phyloP scores from a whole-genome alignment of 306 rosid genomes.

The Purshia tridentata region DNA sequence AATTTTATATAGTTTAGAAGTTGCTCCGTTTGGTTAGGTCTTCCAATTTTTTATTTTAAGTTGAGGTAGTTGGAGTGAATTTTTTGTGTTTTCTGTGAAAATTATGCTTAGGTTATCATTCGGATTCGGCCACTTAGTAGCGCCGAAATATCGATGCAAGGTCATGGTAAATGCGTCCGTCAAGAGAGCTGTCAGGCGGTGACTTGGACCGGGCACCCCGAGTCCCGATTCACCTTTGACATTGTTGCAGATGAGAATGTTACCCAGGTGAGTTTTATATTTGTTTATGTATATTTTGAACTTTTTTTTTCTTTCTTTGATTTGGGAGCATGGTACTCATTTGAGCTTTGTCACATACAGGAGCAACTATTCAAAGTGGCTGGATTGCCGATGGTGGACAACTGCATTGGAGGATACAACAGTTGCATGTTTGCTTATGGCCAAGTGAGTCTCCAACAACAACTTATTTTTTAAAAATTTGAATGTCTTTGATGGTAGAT shows the following conservation, averaged over 20 bases:
- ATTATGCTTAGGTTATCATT: conserved; percentile 68
- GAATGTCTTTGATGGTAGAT: background rate
- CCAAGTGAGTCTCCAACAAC: conserved; percentile 61
- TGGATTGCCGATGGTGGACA: conserved; percentile 94
- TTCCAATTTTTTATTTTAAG: background rate
- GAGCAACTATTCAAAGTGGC: conserved; percentile 91
- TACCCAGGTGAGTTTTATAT: conserved; percentile 62
- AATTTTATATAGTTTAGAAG: background rate
- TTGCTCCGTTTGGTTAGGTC: background rate
- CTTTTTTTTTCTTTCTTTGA: conserved; percentile 1
- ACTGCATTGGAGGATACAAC: conserved; percentile 93
- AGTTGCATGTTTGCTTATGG: conserved; percentile 99
- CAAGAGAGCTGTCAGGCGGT: conserved; percentile 80
- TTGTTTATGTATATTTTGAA: background rate
- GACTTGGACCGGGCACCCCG: conserved; percentile 93
- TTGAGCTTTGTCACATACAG: conserved; percentile 40
- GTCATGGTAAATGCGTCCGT: conserved; percentile 68
- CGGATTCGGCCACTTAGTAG: conserved; percentile 91
- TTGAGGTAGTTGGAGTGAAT: background rate
- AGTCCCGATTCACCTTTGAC: conserved; percentile 91
- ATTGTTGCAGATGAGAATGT: conserved; percentile 92
- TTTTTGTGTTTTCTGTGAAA: background rate
- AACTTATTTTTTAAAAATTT: background rate
- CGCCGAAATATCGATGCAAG: conserved; percentile 81
- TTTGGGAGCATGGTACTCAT: conserved; percentile 21